These are phyloP conservation scores for Solanum sejunctum DNA, from an alignment of 257 asterid species.

Conservation along the genomic window DNA sequence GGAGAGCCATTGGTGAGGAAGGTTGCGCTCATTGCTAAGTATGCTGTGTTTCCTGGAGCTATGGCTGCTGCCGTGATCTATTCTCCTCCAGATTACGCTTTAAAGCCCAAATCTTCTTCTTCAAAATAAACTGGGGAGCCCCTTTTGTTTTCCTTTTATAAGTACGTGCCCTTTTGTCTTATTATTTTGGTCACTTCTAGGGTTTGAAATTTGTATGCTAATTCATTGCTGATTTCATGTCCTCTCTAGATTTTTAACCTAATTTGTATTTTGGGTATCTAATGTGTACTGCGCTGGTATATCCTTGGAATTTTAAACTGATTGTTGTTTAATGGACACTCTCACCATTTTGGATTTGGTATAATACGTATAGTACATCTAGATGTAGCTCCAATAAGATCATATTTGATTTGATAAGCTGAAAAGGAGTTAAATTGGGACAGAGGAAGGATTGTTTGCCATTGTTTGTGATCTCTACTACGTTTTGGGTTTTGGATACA, in stretches of 20 bases:
- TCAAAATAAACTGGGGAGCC: background rate
- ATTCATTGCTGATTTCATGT: background rate
- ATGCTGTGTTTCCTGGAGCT: constrained; percentile 15
- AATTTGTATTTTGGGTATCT: background rate
- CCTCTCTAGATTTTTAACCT: background rate
- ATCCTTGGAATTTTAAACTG: background rate
- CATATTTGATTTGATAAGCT: background rate
- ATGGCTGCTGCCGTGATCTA: constrained; percentile 18
- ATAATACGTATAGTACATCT: background rate
- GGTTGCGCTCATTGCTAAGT: constrained; percentile 15
- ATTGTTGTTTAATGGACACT: background rate
- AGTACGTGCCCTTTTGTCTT: background rate
- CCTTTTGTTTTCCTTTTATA: background rate
- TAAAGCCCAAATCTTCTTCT: background rate
- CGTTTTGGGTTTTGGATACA: background rate
- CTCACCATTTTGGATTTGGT: background rate
- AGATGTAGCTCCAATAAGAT: background rate
- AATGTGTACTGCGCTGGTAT: background rate
- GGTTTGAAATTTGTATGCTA: background rate
- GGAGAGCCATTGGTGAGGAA: constrained; percentile 21
- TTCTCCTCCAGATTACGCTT: constrained; percentile 17
- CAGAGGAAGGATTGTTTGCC: background rate
- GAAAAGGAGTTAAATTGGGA: background rate
- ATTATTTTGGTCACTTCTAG: background rate
- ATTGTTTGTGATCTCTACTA: background rate